Percentiles rank a stretch among this genome's conserved stretches.
Evolutionary conservation across 371 early-diverging fungal genomes (phyloP).

Genomic region (Paramicrosporidium saccamoebae): DNA sequence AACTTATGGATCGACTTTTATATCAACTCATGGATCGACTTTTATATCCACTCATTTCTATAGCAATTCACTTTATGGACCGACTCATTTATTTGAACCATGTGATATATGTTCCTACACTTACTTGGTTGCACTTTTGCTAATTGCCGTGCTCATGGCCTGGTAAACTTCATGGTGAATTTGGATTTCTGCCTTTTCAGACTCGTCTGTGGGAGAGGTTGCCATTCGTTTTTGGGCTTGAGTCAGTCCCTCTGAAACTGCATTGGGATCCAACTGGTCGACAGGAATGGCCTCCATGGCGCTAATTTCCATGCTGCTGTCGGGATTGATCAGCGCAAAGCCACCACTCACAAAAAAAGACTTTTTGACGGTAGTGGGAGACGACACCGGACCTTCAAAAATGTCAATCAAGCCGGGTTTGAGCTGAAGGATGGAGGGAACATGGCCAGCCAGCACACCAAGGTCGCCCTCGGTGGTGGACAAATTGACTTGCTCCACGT

Average conservation of each 20-base stretch:
- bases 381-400: neutral
- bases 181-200: conserved; percentile 47
- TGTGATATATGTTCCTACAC: too few relatives aligned
- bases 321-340: conserved; percentile 81
- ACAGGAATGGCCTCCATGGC: conserved; percentile 76
- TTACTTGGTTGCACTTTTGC: too few relatives aligned
- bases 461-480: conserved; percentile 75
- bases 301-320: conserved; percentile 80
- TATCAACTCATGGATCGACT: too few relatives aligned
- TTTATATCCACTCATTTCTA: too few relatives aligned
- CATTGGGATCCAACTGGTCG: conserved; percentile 45
- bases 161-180: conserved; percentile 65
- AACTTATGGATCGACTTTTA: too few relatives aligned
- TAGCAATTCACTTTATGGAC: too few relatives aligned
- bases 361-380: conserved; percentile 1
- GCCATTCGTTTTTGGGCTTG: conserved; percentile 13
- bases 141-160: too few relatives aligned
- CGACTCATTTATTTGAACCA: too few relatives aligned
- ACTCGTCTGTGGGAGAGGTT: conserved; percentile 22
- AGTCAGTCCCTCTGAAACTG: conserved; percentile 5
- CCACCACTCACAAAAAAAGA: conserved; percentile 51
- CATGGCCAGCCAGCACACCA: conserved; percentile 93
- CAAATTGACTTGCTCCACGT: conserved; percentile 74
- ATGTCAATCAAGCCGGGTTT: conserved; percentile 69
- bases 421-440: conserved; percentile 79